Conservation (phyloP, 164 flowering plant species). For the Macadamia integrifolia region DNA sequence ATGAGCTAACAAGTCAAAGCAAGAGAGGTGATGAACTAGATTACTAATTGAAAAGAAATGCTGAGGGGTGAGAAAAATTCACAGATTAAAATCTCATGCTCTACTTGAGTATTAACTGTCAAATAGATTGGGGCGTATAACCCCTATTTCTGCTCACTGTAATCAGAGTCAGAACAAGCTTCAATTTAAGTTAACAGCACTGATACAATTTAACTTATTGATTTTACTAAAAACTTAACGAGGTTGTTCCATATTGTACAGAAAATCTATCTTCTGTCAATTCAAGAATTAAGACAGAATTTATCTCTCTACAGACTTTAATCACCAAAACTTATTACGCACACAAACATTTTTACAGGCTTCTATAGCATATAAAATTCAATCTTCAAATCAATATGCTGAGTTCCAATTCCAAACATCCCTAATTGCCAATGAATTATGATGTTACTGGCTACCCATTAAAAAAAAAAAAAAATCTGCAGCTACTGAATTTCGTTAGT, state of each 20-base stretch:
- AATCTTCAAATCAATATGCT: too few relatives aligned
- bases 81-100: not conserved
- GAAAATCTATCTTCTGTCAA: not conserved
- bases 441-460: too few relatives aligned
- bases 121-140: too few relatives aligned
- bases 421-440: not conserved
- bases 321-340: not conserved
- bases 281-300: not conserved
- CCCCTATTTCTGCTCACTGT: too few relatives aligned
- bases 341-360: not conserved
- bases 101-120: too few relatives aligned
- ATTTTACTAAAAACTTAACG: too few relatives aligned
- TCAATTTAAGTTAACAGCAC: too few relatives aligned
- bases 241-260: too few relatives aligned
- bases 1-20: not conserved
- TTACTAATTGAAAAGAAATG: not conserved
- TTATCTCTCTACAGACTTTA: not conserved
- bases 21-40: not conserved
- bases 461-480: not conserved
- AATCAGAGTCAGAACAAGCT: too few relatives aligned
- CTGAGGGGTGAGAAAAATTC: not conserved
- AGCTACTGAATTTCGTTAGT: not conserved
- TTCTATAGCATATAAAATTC: too few relatives aligned
- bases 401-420: not conserved
- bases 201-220: too few relatives aligned